A percentile compares a stretch with the other conserved stretches of the same genome.
Conservation (phyloP, 2,329 filamentous ascomycete species). For the Remersonia thermophila region DNA sequence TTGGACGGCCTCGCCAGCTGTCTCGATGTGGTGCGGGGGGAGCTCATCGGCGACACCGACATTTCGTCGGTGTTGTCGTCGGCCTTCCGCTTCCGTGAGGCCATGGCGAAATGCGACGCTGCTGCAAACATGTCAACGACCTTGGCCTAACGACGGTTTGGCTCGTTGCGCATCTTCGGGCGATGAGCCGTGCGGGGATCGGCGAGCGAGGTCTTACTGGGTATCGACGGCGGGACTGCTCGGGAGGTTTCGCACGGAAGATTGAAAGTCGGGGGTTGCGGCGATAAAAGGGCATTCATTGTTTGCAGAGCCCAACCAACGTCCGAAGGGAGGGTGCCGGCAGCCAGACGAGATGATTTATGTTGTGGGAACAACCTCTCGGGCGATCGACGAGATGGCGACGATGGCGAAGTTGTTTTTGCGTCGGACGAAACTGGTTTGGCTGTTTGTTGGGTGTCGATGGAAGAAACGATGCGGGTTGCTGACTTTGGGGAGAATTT, state of each 20-base stretch:
- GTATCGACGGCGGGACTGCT: conserved; percentile 42
- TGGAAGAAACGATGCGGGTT: no score
- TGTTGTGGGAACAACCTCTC: background rate
- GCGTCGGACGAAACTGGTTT: no score
- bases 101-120: conserved; percentile 43
- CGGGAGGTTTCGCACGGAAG: conserved; percentile 45
- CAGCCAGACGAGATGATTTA: background rate
- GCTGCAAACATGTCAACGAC: no score
- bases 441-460: no score
- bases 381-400: background rate
- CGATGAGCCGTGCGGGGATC: background rate
- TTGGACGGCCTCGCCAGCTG: conserved; percentile 55
- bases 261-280: conserved; percentile 46
- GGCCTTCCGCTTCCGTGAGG: conserved; percentile 71
- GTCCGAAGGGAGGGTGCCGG: background rate
- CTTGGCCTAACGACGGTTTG: no score
- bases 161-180: conserved; percentile 2
- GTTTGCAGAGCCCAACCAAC: conserved; percentile 9
- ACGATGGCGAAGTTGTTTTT: background rate
- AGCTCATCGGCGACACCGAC: conserved; percentile 76
- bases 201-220: conserved; percentile 31
- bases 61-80: conserved; percentile 76
- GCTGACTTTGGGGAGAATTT: no score
- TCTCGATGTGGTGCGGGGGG: conserved; percentile 61
- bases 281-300: conserved; percentile 52